A percentile compares a stretch with the other conserved stretches of the same genome.
Conservation (phyloP, 2,329 filamentous ascomycete genomes). For the Scedosporium apiospermum region DNA sequence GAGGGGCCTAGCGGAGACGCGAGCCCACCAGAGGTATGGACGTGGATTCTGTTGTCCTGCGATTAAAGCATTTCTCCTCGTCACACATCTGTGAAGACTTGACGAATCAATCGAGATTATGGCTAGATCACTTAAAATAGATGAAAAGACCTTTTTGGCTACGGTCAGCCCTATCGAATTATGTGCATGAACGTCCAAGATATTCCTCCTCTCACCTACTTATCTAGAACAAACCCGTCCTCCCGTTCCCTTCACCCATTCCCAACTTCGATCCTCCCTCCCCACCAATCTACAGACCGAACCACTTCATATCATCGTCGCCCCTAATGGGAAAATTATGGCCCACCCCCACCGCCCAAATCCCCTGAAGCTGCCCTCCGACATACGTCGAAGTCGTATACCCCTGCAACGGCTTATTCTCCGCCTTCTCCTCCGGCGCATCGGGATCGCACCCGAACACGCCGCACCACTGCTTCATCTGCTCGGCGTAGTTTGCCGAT, state of each 20-base stretch:
- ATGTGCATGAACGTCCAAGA: too few species aligned
- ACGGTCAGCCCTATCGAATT: too few species aligned
- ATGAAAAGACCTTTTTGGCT: too few species aligned
- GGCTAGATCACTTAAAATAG: too few species aligned
- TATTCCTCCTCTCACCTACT: too few species aligned
- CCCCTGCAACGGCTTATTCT: slow-evolving; percentile 24
- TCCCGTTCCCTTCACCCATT: neutral
- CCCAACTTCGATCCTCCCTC: neutral
- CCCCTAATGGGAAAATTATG: slow-evolving; percentile 4
- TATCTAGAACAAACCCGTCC: too few species aligned
- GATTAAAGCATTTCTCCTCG: too few species aligned
- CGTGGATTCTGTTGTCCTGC: too few species aligned
- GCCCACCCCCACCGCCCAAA: slow-evolving; percentile 19
- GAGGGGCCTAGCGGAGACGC: too few species aligned
- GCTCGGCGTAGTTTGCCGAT: slow-evolving; percentile 47
- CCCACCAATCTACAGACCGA: neutral
- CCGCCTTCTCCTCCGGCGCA: slow-evolving; percentile 17
- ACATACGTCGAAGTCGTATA: slow-evolving; percentile 31
- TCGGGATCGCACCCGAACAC: slow-evolving; percentile 31
- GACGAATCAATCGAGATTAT: too few species aligned
- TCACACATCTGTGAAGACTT: too few species aligned
- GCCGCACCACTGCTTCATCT: slow-evolving; percentile 46
- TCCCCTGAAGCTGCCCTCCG: slow-evolving; percentile 15
- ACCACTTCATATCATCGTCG: slow-evolving; percentile 5
- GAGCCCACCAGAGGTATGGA: too few species aligned